Evolutionary conservation across 2,329 filamentous ascomycete genomes (phyloP).

Genomic region (Gliomastix tumulicola): DNA sequence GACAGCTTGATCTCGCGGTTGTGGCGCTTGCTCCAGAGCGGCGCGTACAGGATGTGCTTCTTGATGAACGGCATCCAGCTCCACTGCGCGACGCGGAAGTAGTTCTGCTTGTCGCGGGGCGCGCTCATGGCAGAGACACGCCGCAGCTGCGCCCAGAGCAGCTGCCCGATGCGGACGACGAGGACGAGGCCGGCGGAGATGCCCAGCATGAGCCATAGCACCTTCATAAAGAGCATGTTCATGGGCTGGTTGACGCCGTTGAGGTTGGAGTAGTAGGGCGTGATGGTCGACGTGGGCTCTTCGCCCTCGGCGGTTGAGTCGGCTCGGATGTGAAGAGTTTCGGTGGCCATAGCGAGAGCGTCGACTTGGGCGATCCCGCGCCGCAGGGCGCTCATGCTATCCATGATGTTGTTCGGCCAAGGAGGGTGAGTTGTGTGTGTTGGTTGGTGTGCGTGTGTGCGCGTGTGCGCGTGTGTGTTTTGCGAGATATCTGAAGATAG

Average conservation of each 20-base stretch:
- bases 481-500: too few relatives aligned
- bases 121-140: constrained; percentile 52
- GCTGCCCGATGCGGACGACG: constrained; percentile 43
- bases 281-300: constrained; percentile 39
- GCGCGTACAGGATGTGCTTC: constrained; percentile 53
- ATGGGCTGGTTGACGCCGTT: constrained; percentile 53
- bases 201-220: constrained; percentile 55
- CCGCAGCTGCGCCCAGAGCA: constrained; percentile 48
- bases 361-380: constrained; percentile 1
- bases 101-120: constrained; percentile 43
- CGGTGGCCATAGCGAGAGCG: neutral
- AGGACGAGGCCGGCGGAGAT: constrained; percentile 47
- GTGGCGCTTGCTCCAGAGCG: constrained; percentile 57
- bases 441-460: neutral
- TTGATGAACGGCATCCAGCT: constrained; percentile 56
- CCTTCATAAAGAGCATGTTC: constrained; percentile 50
- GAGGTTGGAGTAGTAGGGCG: constrained; percentile 47
- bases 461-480: too few relatives aligned
- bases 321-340: neutral
- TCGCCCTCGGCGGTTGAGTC: constrained; percentile 6
- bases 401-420: too few relatives aligned
- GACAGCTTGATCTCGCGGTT: constrained; percentile 60
- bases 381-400: neutral
- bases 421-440: neutral
- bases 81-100: constrained; percentile 53